Evolutionary conservation across 202 grass and related monocot genomes (phyloP).

Genomic region (Musa balbisiana): DNA sequence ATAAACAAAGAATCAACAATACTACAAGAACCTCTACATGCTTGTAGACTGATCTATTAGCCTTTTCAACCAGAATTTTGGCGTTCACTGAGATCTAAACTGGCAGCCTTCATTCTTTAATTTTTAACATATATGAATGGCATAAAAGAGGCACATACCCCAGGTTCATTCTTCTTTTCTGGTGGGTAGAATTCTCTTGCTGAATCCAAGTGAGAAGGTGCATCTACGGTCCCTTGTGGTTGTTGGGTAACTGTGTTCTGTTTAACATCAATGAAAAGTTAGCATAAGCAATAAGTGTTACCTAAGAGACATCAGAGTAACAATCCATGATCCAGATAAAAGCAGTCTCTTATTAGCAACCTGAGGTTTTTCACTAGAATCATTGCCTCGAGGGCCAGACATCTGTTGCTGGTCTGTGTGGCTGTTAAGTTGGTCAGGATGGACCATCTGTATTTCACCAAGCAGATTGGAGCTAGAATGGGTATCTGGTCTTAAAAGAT

Average conservation of each 20-base stretch:
- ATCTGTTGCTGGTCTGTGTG: conserved; percentile 40
- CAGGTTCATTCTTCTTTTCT: conserved; percentile 42
- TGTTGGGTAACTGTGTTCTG: conserved; percentile 27
- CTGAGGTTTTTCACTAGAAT: conserved; percentile 43
- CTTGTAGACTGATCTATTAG: not conserved
- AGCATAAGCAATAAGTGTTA: not conserved
- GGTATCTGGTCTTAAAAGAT: conserved; percentile 30
- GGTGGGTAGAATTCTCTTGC: conserved; percentile 32
- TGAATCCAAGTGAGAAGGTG: conserved; percentile 28
- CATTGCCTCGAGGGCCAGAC: conserved; percentile 18
- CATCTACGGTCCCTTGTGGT: conserved; percentile 28
- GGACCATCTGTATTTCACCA: conserved; percentile 37
- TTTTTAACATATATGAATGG: not conserved
- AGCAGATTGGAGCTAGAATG: conserved; percentile 31
- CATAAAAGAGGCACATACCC: conserved; percentile 39
- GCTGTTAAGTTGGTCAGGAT: conserved; percentile 33
- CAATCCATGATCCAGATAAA: no score
- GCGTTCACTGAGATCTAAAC: not conserved
- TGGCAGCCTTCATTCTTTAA: not conserved
- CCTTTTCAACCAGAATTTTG: not conserved
- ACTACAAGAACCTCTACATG: not conserved
- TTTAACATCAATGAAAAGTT: conserved; percentile 24
- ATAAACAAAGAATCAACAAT: not conserved
- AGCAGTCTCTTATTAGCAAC: conserved; percentile 25
- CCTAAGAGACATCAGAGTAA: not conserved